These are phyloP conservation scores for Eremochloa ophiuroides DNA, from an alignment of 176 grass and related monocot species.

Conservation along the genomic window DNA sequence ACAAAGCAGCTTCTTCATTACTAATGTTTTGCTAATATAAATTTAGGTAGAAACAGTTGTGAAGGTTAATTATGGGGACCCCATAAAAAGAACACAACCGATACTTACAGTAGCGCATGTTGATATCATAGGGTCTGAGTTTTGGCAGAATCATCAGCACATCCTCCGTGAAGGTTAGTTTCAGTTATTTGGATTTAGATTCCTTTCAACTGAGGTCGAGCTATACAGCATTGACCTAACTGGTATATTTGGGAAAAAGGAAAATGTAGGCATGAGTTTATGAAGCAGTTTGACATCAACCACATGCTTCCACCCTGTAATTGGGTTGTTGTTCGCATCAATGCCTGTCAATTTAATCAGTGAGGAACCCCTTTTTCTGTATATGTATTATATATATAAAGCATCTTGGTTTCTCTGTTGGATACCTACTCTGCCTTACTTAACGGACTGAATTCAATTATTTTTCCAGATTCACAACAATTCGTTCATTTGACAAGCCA, in stretches of 20 bases:
- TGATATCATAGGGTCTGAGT: conserved; percentile 43
- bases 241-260: conserved; percentile 19
- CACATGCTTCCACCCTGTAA: conserved; percentile 54
- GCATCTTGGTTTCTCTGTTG: background rate
- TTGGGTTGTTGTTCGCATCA: conserved; percentile 71
- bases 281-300: conserved; percentile 59
- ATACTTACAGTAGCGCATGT: conserved; percentile 28
- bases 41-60: conserved; percentile 32
- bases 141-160: conserved; percentile 24
- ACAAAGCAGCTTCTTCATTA: background rate
- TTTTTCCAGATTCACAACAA: conserved; percentile 44
- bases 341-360: conserved; percentile 55
- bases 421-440: conserved; percentile 13
- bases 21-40: conserved; percentile 2
- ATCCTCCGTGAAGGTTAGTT: conserved; percentile 56
- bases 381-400: background rate
- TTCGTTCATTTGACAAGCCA: conserved; percentile 72
- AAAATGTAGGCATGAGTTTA: conserved; percentile 53
- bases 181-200: conserved; percentile 12
- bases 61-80: conserved; percentile 26
- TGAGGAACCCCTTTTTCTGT: conserved; percentile 28
- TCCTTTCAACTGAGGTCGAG: conserved; percentile 11
- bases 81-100: conserved; percentile 18
- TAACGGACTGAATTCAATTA: background rate
- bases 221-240: conserved; percentile 20